Evolutionary conservation across 176 grass and related monocot species (phyloP).

Genomic region (Musa acuminata): DNA sequence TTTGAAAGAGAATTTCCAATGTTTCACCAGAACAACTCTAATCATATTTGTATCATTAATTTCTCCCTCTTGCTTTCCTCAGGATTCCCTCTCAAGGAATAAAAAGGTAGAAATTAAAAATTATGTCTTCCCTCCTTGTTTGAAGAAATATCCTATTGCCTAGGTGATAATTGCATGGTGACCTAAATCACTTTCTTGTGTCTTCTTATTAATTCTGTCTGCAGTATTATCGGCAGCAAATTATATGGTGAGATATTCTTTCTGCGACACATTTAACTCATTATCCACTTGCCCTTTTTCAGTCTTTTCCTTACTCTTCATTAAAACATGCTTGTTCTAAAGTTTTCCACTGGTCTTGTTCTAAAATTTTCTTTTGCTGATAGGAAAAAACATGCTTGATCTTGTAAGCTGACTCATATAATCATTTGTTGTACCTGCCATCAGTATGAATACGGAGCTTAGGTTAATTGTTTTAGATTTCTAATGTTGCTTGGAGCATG

Average conservation of each 20-base stretch:
- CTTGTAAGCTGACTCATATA: constrained; percentile 47
- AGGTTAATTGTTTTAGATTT: constrained; percentile 29
- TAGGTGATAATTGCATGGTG: constrained; percentile 41
- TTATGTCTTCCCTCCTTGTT: constrained; percentile 59
- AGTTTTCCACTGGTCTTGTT: constrained; percentile 18
- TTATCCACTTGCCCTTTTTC: constrained; percentile 4
- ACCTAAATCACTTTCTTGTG: constrained; percentile 51
- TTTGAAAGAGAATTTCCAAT: no score
- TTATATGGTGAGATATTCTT: constrained; percentile 34
- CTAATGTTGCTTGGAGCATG: not conserved
- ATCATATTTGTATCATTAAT: no score
- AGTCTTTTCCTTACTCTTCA: constrained; percentile 6
- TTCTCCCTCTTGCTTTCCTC: no score
- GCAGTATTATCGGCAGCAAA: constrained; percentile 34
- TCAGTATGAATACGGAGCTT: constrained; percentile 25
- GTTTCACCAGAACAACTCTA: no score
- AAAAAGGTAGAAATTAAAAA: constrained; percentile 23
- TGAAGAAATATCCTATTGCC: constrained; percentile 43
- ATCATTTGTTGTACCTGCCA: constrained; percentile 39
- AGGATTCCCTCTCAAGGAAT: no score
- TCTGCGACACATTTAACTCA: not conserved
- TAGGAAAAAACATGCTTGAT: constrained; percentile 36
- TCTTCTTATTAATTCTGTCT: constrained; percentile 57
- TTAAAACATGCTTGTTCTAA: no score
- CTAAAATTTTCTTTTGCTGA: constrained; percentile 24